Base-by-base conservation (phyloP, 305 asterid genomes). In the Fraxinus velutina region DNA sequence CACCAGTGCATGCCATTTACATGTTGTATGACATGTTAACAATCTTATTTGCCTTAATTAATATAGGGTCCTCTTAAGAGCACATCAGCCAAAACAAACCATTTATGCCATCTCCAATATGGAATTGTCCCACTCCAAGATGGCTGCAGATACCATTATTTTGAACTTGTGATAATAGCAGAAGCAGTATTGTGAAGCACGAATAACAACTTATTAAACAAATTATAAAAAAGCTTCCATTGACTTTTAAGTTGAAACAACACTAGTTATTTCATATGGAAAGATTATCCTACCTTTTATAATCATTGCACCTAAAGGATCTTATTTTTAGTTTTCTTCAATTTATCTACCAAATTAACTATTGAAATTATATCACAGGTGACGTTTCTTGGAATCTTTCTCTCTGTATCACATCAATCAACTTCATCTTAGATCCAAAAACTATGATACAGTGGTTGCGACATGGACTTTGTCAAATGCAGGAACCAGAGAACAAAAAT, bases 401-500 rank as follows among this genome's bases (percentile, higher is more conserved):
- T 73, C 71, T 74, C 37, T 70, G 76, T 52, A 52, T 34, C 42
- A 57, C 21, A 10, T 71, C 57, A 76, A 78, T 12, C 71, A 33
- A 34, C 80, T 47, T 71, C 75, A 79, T 64, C 8, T 60, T 21
- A 75, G 24, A 60, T 60, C 30, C 71, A 60, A 60, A 60, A 60
- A 21, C 71, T 60, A 60, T 60, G 30, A 60, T 60, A 60, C 5
- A 21, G 15, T 21, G 71, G 71, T 21, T 60, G 30, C 21, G 5
- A 60, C 29, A 7, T 21, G 70, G 29, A 60, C 30, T 60, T 19
- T 17, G 71, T 22, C 71, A 60, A 60, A 19, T 68, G 27, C 64
- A 52, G 57, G 68, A 81, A 44, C 83, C 27, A 47, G 66, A 70
- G 73, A 70, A 82, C 73, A 52, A 79, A 39, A 78, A 84, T 78